Evolutionary conservation across 371 early-diverging fungal species (phyloP).

Genomic region (Syncephalastrum sp.): DNA sequence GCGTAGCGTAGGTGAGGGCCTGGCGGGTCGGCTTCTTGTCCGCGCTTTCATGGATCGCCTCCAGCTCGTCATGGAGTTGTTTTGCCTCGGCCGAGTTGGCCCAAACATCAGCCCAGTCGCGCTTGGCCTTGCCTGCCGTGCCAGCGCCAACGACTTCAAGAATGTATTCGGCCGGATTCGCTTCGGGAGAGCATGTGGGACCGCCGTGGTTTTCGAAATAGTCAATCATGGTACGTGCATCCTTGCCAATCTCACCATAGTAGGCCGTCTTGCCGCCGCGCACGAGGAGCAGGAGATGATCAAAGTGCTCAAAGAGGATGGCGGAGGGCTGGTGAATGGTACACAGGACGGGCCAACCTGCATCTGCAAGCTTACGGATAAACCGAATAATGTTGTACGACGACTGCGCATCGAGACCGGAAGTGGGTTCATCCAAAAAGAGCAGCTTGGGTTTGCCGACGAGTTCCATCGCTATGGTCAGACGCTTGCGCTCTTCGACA

Average conservation of each 20-base stretch:
- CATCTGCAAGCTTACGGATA: constrained; percentile 58
- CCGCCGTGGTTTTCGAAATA: constrained; percentile 63
- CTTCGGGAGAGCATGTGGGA: constrained; percentile 42
- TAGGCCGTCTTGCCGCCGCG: constrained; percentile 59
- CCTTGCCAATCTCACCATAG: constrained; percentile 59
- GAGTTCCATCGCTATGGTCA: constrained; percentile 66
- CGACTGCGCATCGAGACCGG: constrained; percentile 64
- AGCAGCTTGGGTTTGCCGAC: constrained; percentile 70
- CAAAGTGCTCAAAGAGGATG: constrained; percentile 61
- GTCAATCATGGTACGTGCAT: constrained; percentile 49
- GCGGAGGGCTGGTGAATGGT: constrained; percentile 71
- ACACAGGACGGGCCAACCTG: constrained; percentile 58
- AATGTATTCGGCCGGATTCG: constrained; percentile 69
- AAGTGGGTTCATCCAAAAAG: constrained; percentile 85
- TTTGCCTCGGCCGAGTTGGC: constrained; percentile 30
- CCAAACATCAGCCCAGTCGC: constrained; percentile 61
- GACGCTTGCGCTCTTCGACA: constrained; percentile 64
- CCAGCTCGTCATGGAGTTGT: constrained; percentile 20
- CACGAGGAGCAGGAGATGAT: constrained; percentile 60
- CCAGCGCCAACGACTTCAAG: constrained; percentile 48
- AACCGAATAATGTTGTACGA: constrained; percentile 67
- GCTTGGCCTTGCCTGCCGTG: constrained; percentile 30
- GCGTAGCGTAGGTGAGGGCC: constrained; percentile 29
- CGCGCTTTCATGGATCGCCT: constrained; percentile 19
- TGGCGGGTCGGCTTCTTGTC: constrained; percentile 16